Conservation (phyloP, 306 rosid genomes). For the Mimosa bimucronata region DNA sequence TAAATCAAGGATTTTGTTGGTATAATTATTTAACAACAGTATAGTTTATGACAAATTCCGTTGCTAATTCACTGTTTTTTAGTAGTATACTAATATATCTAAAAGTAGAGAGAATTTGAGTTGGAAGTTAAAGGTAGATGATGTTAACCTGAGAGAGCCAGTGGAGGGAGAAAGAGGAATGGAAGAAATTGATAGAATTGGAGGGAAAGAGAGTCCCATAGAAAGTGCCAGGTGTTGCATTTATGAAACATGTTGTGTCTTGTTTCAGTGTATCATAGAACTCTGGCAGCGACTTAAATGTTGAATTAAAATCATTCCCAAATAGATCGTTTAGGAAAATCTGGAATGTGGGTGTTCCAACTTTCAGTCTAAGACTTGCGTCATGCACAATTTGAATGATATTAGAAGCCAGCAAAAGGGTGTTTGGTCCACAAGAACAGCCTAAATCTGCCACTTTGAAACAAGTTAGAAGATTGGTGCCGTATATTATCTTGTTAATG, state of each 20-base stretch:
- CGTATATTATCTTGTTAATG: conserved; percentile 21
- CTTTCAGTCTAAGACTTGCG: not conserved
- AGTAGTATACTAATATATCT: no score
- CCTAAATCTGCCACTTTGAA: not conserved
- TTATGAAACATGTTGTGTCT: not conserved
- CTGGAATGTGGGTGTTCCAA: not conserved
- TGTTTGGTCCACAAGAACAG: not conserved
- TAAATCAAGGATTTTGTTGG: no score
- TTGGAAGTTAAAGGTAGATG: not conserved
- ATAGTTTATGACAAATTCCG: no score
- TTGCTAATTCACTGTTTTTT: no score
- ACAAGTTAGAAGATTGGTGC: conserved; percentile 18
- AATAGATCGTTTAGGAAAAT: not conserved
- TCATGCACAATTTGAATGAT: not conserved
- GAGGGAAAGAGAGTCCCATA: not conserved
- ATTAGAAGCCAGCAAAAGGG: not conserved
- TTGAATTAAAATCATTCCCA: not conserved
- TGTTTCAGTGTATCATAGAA: not conserved
- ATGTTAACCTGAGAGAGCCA: not conserved
- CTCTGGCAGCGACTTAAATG: not conserved
- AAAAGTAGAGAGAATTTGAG: not conserved
- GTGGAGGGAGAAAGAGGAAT: not conserved
- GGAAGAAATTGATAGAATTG: not conserved
- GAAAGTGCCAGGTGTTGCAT: not conserved
- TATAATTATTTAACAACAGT: no score